These are phyloP conservation scores for Limonium bicolor DNA, from an alignment of 148 eudicot species.

Conservation along the genomic window DNA sequence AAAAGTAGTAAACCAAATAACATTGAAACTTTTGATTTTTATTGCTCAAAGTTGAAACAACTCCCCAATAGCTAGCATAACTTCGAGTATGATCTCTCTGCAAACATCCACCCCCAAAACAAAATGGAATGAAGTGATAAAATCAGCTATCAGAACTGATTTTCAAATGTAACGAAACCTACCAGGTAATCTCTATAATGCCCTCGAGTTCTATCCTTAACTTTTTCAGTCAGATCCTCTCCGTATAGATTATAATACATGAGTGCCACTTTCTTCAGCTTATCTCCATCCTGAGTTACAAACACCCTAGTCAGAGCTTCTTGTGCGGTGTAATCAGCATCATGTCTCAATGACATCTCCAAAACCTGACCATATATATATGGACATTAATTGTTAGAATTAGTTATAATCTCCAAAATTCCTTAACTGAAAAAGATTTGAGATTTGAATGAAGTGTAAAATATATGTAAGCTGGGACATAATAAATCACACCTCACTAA, in stretches of 20 bases:
- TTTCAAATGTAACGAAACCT: slow-evolving; percentile 40
- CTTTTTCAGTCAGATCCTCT: slow-evolving; percentile 17
- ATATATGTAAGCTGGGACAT: not conserved
- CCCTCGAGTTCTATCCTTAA: slow-evolving; percentile 45
- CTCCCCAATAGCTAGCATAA: no score
- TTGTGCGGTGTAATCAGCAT: slow-evolving; percentile 43
- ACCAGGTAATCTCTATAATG: slow-evolving; percentile 68
- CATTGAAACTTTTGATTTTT: no score
- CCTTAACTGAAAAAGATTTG: not conserved
- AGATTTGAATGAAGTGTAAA: not conserved
- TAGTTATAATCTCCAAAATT: not conserved
- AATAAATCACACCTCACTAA: slow-evolving; percentile 43
- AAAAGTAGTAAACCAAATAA: no score
- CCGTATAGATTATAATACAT: slow-evolving; percentile 27
- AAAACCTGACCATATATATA: slow-evolving; percentile 24
- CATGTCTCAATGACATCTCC: slow-evolving; percentile 28
- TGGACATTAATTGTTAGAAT: no score
- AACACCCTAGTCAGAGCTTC: slow-evolving; percentile 50
- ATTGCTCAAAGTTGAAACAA: no score
- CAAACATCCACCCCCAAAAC: no score
- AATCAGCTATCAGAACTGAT: no score
- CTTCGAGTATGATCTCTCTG: no score
- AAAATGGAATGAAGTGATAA: no score
- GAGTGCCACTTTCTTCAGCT: slow-evolving; percentile 35
- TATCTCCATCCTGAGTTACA: slow-evolving; percentile 54